Evolutionary conservation across 2,329 filamentous ascomycete species (phyloP).

Genomic region (Coleophoma eucalyptorum): DNA sequence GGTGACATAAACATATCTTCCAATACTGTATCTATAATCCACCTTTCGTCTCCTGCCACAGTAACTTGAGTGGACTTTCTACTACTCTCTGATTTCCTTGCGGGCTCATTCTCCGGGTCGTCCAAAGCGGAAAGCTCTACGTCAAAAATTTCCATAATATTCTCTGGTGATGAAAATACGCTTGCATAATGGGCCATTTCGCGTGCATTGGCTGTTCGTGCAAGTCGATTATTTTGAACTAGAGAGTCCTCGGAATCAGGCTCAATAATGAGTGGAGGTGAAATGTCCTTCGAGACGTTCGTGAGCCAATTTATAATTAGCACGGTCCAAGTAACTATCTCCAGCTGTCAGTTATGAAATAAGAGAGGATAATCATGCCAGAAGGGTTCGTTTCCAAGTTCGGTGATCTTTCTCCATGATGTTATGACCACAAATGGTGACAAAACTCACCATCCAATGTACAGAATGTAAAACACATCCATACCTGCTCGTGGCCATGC

Average conservation of each 20-base stretch:
- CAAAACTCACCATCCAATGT: slow-evolving; percentile 3
- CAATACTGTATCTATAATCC: too few relatives aligned
- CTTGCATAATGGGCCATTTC: too few relatives aligned
- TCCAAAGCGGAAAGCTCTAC: too few relatives aligned
- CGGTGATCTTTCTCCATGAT: neutral
- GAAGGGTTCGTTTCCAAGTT: neutral
- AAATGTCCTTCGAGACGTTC: neutral
- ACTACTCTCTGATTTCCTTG: too few relatives aligned
- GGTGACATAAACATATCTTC: too few relatives aligned
- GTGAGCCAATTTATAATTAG: neutral
- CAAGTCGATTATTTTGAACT: neutral
- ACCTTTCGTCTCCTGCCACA: too few relatives aligned
- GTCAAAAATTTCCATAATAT: too few relatives aligned
- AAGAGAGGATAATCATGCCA: neutral
- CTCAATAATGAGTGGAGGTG: too few relatives aligned
- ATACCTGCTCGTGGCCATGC: slow-evolving; percentile 2
- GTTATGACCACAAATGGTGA: neutral
- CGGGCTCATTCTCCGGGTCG: too few relatives aligned
- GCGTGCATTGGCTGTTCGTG: neutral
- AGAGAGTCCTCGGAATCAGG: neutral
- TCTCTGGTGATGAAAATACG: too few relatives aligned
- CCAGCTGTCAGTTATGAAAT: neutral
- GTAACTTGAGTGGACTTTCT: too few relatives aligned
- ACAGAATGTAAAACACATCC: slow-evolving; percentile 4
- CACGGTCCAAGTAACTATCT: neutral